A percentile compares a stretch with the other conserved stretches of the same genome.
Evolutionary conservation across 2,329 filamentous ascomycete genomes (phyloP).

Genomic region (Chaetomium olivaceum): DNA sequence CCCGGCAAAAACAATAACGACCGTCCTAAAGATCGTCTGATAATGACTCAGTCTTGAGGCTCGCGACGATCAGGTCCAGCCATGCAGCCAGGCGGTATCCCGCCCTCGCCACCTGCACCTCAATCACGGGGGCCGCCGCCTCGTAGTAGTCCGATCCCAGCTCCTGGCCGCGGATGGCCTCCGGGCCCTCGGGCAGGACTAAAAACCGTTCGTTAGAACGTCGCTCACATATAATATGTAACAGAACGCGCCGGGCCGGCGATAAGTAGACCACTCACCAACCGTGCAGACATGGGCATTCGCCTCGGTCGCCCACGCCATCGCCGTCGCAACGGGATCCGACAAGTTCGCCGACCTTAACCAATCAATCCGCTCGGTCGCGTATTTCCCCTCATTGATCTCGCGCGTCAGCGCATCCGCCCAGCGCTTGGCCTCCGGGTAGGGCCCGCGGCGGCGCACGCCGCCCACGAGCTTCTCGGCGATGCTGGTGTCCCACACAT

Average conservation of each 20-base stretch:
- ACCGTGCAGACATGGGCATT: conserved; percentile 64
- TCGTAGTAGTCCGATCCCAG: conserved; percentile 65
- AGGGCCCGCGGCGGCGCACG: conserved; percentile 48
- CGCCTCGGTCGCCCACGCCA: conserved; percentile 64
- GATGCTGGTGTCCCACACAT: conserved; percentile 73
- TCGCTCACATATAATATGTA: too few species aligned
- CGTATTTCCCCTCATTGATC: conserved; percentile 59
- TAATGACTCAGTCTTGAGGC: conserved; percentile 18
- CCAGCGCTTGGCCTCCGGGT: conserved; percentile 55
- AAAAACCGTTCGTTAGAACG: conserved; percentile 22
- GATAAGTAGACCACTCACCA: conserved; percentile 53
- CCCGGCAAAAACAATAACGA: neutral
- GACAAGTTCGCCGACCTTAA: conserved; percentile 56
- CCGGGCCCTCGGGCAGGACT: conserved; percentile 63
- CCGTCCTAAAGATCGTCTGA: conserved; percentile 25
- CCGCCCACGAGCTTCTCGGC: conserved; percentile 62
- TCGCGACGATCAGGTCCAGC: conserved; percentile 61
- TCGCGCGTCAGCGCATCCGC: conserved; percentile 55
- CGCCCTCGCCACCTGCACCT: conserved; percentile 66
- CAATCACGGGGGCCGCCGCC: conserved; percentile 62
- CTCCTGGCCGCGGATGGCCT: conserved; percentile 60
- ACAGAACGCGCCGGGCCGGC: too few species aligned
- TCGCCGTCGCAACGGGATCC: conserved; percentile 55
- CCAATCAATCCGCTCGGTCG: conserved; percentile 54
- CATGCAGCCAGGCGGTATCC: conserved; percentile 69